Conservation (phyloP, 2,329 filamentous ascomycete genomes). For the Didymella keratinophila region DNA sequence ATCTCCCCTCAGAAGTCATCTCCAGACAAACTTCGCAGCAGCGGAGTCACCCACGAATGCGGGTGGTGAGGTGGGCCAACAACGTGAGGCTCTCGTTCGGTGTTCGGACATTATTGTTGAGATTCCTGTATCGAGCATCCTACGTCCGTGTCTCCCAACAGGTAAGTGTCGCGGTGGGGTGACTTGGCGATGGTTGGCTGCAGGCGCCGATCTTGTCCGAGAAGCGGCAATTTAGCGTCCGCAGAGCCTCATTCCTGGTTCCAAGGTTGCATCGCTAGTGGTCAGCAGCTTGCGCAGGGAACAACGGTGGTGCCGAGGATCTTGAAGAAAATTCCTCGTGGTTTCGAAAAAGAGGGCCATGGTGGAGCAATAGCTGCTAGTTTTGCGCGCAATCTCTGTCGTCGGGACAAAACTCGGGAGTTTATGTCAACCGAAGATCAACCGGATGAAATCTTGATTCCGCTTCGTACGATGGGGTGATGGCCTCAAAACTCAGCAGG, state of each 20-base stretch:
- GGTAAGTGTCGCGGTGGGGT: not conserved
- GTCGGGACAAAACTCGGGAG: conserved; percentile 24
- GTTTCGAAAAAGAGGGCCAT: conserved; percentile 34
- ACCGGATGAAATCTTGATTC: conserved; percentile 15
- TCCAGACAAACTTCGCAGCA: conserved; percentile 12
- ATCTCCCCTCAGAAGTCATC: conserved; percentile 7
- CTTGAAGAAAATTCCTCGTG: conserved; percentile 27
- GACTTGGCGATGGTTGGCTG: conserved; percentile 18
- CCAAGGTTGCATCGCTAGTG: conserved; percentile 37
- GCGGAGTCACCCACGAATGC: conserved; percentile 21
- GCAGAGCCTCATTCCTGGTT: conserved; percentile 26
- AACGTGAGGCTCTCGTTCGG: conserved; percentile 13
- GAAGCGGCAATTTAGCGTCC: conserved; percentile 16
- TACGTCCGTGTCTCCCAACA: conserved; percentile 13
- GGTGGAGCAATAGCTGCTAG: conserved; percentile 25
- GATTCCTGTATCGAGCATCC: conserved; percentile 6
- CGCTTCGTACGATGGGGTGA: conserved; percentile 16
- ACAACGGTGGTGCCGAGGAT: conserved; percentile 17
- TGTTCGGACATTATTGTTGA: conserved; percentile 16
- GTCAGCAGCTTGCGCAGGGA: conserved; percentile 24
- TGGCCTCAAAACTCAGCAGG: conserved; percentile 3
- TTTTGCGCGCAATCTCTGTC: conserved; percentile 23
- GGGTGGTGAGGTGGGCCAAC: conserved; percentile 8
- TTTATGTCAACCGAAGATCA: conserved; percentile 12
- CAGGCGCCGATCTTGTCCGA: conserved; percentile 37